phyloP scores from a whole-genome alignment of 768 basidiomycete species.

The Cystofilobasidium capitatum region DNA sequence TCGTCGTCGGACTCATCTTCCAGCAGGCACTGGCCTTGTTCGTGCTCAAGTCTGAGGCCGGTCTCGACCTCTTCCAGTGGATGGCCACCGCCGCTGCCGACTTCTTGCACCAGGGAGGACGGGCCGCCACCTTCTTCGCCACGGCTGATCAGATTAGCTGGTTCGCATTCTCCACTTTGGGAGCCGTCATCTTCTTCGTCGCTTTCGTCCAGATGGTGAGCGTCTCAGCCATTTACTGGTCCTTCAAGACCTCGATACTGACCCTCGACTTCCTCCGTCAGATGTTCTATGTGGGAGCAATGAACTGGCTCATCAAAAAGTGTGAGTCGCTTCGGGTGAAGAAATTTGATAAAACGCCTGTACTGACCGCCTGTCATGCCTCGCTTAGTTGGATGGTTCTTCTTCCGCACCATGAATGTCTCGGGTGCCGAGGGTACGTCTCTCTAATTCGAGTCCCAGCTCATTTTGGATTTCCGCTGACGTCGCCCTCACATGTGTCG shows the following conservation, averaged over 20 bases:
- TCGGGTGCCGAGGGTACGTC: background rate
- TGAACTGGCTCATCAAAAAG: conserved; percentile 48
- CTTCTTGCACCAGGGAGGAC: conserved; percentile 58
- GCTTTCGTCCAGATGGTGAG: conserved; percentile 72
- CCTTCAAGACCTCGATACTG: background rate
- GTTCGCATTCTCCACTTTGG: conserved; percentile 41
- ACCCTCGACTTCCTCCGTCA: conserved; percentile 2
- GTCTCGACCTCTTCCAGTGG: conserved; percentile 74
- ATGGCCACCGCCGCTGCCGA: conserved; percentile 34
- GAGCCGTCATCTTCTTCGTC: conserved; percentile 85
- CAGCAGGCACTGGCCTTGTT: conserved; percentile 83
- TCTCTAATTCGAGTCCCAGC: background rate
- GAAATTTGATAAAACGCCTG: background rate
- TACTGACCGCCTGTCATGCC: background rate
- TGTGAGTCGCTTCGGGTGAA: background rate
- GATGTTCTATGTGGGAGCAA: conserved; percentile 54
- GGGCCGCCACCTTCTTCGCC: conserved; percentile 68
- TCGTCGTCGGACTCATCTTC: conserved; percentile 72
- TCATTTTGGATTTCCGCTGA: background rate
- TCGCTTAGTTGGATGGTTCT: background rate
- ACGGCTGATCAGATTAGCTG: background rate
- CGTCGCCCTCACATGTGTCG: conserved; percentile 64
- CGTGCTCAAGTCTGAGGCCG: conserved; percentile 73
- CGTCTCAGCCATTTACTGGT: background rate
- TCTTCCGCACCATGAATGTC: background rate